These are phyloP conservation scores for Russula sp. DNA, from an alignment of 768 basidiomycete genomes.

Conservation along the genomic window DNA sequence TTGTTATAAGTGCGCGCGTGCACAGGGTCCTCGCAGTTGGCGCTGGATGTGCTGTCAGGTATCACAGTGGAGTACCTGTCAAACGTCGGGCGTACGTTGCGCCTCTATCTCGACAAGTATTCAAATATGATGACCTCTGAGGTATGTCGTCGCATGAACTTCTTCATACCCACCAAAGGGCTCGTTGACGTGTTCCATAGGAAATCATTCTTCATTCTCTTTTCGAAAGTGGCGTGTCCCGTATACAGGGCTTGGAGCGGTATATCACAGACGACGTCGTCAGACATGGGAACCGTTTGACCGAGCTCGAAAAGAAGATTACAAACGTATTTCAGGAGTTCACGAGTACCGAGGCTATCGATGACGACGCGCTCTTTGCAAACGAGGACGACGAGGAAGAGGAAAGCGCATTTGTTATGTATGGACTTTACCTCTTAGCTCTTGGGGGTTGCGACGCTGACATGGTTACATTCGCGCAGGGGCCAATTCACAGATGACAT, in stretches of 20 bases:
- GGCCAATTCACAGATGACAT: constrained; percentile 84
- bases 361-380: constrained; percentile 57
- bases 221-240: constrained; percentile 81
- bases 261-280: constrained; percentile 88
- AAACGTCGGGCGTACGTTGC: constrained; percentile 83
- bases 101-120: constrained; percentile 77
- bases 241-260: constrained; percentile 72
- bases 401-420: constrained; percentile 63
- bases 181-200: constrained; percentile 36
- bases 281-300: constrained; percentile 68
- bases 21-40: constrained; percentile 64
- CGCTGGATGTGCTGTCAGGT: constrained; percentile 71
- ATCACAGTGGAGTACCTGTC: constrained; percentile 75
- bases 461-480: constrained; percentile 32
- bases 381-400: constrained; percentile 54
- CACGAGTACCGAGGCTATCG: constrained; percentile 44
- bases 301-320: constrained; percentile 83
- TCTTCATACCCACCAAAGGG: neutral
- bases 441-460: constrained; percentile 6
- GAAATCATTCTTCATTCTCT: constrained; percentile 91
- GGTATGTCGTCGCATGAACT: constrained; percentile 40
- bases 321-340: constrained; percentile 72
- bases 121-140: constrained; percentile 75
- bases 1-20: neutral
- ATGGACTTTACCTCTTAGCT: constrained; percentile 25